phyloP scores from a whole-genome alignment of 2,329 filamentous ascomycete genomes.

The Ramularia collo-cygni region DNA sequence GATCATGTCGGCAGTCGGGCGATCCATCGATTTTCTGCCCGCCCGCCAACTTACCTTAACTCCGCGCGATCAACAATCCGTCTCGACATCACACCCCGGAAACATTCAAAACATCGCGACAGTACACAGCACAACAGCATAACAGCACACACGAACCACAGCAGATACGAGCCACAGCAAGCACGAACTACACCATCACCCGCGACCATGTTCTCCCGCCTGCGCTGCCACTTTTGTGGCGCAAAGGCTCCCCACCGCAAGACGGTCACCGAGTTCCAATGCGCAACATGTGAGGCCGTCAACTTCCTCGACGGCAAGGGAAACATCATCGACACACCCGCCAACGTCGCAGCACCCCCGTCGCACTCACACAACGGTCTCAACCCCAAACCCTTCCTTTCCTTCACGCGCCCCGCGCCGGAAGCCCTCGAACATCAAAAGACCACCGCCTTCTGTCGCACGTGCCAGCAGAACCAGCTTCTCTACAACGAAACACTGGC shows the following conservation, averaged over 20 bases:
- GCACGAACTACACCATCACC: too few relatives aligned
- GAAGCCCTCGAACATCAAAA: constrained; percentile 31
- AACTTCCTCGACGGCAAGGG: constrained; percentile 90
- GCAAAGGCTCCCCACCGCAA: constrained; percentile 55
- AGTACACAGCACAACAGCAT: too few relatives aligned
- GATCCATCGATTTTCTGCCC: too few relatives aligned
- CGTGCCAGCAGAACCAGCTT: constrained; percentile 83
- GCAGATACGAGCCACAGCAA: too few relatives aligned
- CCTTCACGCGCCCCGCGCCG: constrained; percentile 18
- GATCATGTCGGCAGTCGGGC: too few relatives aligned
- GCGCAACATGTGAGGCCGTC: constrained; percentile 70
- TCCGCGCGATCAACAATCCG: too few relatives aligned
- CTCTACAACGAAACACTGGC: constrained; percentile 69
- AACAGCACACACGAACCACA: too few relatives aligned
- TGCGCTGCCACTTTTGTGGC: constrained; percentile 76
- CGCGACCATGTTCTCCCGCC: constrained; percentile 20
- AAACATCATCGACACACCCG: constrained; percentile 80
- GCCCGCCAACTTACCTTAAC: too few relatives aligned
- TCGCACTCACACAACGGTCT: neutral
- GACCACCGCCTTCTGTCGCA: constrained; percentile 59
- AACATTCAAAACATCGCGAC: too few relatives aligned
- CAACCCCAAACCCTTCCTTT: constrained; percentile 13
- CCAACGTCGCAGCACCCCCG: constrained; percentile 37
- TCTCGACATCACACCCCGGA: too few relatives aligned
- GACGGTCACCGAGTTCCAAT: constrained; percentile 63